Evolutionary conservation across 2,329 filamentous ascomycete genomes (phyloP), one percentile per base, ranked within the genome.

Genomic region (Pyrenophora teres): DNA sequence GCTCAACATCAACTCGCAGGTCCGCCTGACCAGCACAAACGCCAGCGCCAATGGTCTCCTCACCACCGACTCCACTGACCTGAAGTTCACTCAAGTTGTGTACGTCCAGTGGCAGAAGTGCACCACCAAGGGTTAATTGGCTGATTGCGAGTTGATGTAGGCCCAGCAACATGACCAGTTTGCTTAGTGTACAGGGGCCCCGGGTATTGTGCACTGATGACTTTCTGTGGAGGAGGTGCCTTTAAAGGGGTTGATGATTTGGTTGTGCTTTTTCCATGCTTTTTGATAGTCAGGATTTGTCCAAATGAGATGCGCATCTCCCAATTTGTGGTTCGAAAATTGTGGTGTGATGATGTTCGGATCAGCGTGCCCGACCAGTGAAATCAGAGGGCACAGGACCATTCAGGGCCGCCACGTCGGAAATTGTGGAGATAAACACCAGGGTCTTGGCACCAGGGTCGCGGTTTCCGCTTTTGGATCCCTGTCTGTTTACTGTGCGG

Each of bases 1-100:
- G 56, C 74, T 82, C 61, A 82, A 82, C 71, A 79, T 82, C 74
- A 81, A 82, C 73, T 80, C 78, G 25, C 77, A 81, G 62, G 73
- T 74, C 59, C 77, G 77, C 56, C 65, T 80, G 52, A 70, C 67
- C 6, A 62, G 61, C 50, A 61, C 60, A 25, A 64, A 67, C 56
- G 23, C 60, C 23, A 62, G 60, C 4, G 71, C 70, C 32, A 68
- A 59, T 18, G 78, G 77, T 49, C 60, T 77, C 15, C 69, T 80
- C 56, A 79, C 77, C 40, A 77, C 77, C 58, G 77, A 80, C 63
- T 78, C 77, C n/a, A 72, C 78, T 48, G 77, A 80, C 65, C 76
- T 77, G 54, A 79, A 78, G 65, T 77, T 80, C 66, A 73, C 66
- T 27, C 71, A 74, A 62, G 64, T 74, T 39, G 76, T 76, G 59